Evolutionary conservation across 2,329 filamentous ascomycete species (phyloP), one percentile per base, ranked within the genome.

Genomic region (Pyrenochaeta sp.): DNA sequence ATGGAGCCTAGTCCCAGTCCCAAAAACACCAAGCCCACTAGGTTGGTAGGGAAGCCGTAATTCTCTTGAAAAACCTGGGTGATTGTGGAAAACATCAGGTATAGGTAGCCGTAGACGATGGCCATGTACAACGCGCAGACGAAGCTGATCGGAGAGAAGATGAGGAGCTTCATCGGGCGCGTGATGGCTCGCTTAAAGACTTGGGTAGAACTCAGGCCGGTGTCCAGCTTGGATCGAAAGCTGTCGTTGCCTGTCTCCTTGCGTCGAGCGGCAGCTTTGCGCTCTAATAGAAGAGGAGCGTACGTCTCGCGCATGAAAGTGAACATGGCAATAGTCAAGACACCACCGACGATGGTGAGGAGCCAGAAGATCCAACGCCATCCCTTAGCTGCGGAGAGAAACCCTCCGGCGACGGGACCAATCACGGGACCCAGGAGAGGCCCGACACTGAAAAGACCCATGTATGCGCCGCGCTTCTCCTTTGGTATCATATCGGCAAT

Each of bases 1-100:
- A 30, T 27, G 29, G 83, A 82, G 18, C 85, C 84, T n/a, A 82
- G 73, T 1, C 83, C 84, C 46, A 87, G 85, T 11, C 90, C 92
- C 4, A 88, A 64, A 73, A 94, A 96, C 1, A 90, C 83, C 4
- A 96, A 83, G 0, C 92, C 91, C 0, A 86, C 84, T 35, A 88
- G 29, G 1, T 89, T 87, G 0, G 87, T 79, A 1, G 81, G 81
- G 91, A 91, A 96, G 54, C 89, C 90, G 27, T 92, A 88, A 55
- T 83, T 75, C 23, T 87, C 78, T 10, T 81, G 79, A 75, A 93
- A 96, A 56, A 95, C 88, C 54, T 92, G 87, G 0, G 91, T 91
- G 67, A 85, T 85, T 4, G 32, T 33, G 56, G n/a, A 67, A 42
- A 11, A 54, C 12, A 35, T 14, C 12, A 66, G 41, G 44, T 57